phyloP scores from a whole-genome alignment of 2,329 filamentous ascomycete species.

The Monosporascus sp. region DNA sequence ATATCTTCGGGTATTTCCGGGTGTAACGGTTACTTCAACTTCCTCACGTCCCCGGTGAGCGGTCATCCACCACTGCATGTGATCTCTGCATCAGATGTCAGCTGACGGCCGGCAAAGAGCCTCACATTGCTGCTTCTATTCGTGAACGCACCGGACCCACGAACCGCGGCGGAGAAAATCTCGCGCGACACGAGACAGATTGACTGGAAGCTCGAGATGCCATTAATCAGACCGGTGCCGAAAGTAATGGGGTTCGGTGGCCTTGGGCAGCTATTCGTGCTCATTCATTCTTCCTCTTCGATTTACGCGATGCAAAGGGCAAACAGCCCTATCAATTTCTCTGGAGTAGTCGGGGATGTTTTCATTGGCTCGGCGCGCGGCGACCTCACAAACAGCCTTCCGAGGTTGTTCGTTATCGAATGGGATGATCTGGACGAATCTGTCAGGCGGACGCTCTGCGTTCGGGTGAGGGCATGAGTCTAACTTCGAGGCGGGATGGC shows the following conservation, averaged over 20 bases:
- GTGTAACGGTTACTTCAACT: not conserved
- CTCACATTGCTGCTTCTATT: not conserved
- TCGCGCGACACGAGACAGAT: not conserved
- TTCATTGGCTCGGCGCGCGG: too few relatives aligned
- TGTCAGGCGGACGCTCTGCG: not conserved
- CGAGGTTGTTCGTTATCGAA: not conserved
- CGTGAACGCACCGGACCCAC: not conserved
- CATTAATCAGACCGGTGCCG: not conserved
- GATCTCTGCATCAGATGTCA: not conserved
- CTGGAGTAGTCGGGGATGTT: too few relatives aligned
- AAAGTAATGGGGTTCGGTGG: not conserved
- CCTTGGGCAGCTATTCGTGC: not conserved
- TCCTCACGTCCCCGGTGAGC: not conserved
- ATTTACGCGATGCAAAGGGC: not conserved
- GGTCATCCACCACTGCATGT: not conserved
- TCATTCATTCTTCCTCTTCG: not conserved
- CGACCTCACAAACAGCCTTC: not conserved
- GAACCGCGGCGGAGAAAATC: not conserved
- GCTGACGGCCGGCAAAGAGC: not conserved
- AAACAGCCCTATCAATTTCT: too few relatives aligned
- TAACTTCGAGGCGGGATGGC: not conserved
- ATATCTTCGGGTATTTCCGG: not conserved
- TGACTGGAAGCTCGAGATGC: not conserved
- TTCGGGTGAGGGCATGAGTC: not conserved
- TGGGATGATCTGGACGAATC: not conserved